Base-by-base conservation (phyloP, 192 early-diverging fungal species). In the Entophlyctis luteolus region DNA sequence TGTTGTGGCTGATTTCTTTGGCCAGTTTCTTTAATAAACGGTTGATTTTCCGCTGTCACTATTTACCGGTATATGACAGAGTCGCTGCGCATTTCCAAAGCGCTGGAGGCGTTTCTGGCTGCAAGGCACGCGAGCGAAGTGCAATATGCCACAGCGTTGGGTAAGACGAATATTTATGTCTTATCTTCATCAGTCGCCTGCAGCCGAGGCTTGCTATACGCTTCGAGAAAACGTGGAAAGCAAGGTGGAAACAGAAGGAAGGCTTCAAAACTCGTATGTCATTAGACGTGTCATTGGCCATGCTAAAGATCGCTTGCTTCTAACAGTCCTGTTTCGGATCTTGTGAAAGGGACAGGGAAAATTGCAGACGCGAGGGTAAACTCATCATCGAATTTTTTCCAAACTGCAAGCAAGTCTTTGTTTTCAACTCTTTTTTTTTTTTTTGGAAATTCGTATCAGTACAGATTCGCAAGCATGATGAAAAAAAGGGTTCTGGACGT, bases 61-160 rank as follows among this genome's bases (percentile, higher is more conserved):
- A 63, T 50, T 20, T 48, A 45, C 6, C 62, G 62, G 37, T 77
- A 73, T 48, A 57, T 63, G 46, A 65, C 65, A 20, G 76, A 77
- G 55, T 78, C 77, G 12, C 59, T 78, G 3, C 49, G 70, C 23
- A 65, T 75, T 53, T 72, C 72, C 49, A 65, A 67, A 56, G 77
- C 74, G 25, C 38, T 78, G 33, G 55, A 70, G 18, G 22, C 39
- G 14, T 75, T 75, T 67, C 31, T 75, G 48, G 59, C 48, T 45
- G 66, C 71, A 23, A 35, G 77, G 39, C 59, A 70, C 2, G 34
- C 36, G 22, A 38, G 74, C 22, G 77, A 78, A 47, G 62, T 58
- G 34, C 72, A 78, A 37, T 78, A 78, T 66, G 77, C 77, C 4
- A 78, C 74, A 48, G 53, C 65, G 6, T 39, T 78, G 28, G 57